Percentiles rank a stretch among this genome's conserved stretches.
Evolutionary conservation across 2,329 filamentous ascomycete species (phyloP).

Genomic region (Hawksworthiomyces lignivorus): DNA sequence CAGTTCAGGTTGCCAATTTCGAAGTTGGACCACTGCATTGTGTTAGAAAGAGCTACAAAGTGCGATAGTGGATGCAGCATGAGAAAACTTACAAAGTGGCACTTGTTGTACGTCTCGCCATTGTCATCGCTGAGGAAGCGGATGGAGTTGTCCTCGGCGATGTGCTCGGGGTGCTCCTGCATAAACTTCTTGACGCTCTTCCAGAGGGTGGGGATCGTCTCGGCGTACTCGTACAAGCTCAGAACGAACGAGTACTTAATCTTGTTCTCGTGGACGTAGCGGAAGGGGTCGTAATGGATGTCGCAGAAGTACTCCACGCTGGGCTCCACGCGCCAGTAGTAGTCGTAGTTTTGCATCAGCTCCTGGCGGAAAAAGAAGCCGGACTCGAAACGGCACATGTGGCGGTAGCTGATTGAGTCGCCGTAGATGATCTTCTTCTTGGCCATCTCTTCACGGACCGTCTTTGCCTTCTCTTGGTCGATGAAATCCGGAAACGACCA

Average conservation of each 20-base stretch:
- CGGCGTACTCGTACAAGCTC: constrained; percentile 91
- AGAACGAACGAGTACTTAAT: constrained; percentile 99
- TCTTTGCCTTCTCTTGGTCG: constrained; percentile 84
- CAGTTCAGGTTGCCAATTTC: constrained; percentile 92
- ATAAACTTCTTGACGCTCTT: constrained; percentile 94
- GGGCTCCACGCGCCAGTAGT: constrained; percentile 99
- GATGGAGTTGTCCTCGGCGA: constrained; percentile 79
- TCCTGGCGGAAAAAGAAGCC: constrained; percentile 98
- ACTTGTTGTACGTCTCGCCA: constrained; percentile 90
- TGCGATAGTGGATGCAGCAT: neutral
- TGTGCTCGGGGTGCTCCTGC: constrained; percentile 78
- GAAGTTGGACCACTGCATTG: constrained; percentile 87
- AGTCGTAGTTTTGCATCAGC: constrained; percentile 93
- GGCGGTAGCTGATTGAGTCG: constrained; percentile 91
- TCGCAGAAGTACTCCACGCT: constrained; percentile 96
- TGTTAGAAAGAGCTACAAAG: constrained; percentile 17
- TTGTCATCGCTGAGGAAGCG: constrained; percentile 84
- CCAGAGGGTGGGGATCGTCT: constrained; percentile 95
- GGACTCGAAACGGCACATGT: constrained; percentile 99
- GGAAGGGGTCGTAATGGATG: constrained; percentile 91
- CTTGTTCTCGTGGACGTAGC: constrained; percentile 87
- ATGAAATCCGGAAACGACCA: constrained; percentile 98
- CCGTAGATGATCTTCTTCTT: constrained; percentile 96
- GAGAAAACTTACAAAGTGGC: constrained; percentile 72
- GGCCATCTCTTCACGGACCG: constrained; percentile 90